phyloP scores from a whole-genome alignment of 441 rosid species.

The Populus hybrid region DNA sequence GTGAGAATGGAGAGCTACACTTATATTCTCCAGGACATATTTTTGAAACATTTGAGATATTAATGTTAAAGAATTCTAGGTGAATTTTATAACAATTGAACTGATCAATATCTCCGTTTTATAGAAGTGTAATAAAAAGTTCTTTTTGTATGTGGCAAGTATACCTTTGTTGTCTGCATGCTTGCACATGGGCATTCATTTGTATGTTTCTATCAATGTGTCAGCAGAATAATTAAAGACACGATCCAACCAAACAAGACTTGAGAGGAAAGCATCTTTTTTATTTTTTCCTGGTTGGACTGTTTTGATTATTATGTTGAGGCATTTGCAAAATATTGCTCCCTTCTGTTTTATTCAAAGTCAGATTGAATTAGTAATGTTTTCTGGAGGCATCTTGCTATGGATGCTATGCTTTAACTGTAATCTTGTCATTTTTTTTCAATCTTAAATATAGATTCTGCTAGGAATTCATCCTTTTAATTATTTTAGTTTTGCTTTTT shows the following conservation, averaged over 20 bases:
- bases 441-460: too few relatives aligned
- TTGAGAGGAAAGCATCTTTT: background rate
- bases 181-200: background rate
- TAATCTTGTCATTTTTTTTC: too few relatives aligned
- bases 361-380: too few relatives aligned
- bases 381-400: too few relatives aligned
- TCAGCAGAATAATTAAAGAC: background rate
- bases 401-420: too few relatives aligned
- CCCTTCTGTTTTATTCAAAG: too few relatives aligned
- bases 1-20: background rate
- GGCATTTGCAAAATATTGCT: too few relatives aligned
- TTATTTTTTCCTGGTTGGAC: background rate
- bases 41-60: background rate
- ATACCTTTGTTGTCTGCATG: background rate
- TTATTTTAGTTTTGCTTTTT: too few relatives aligned
- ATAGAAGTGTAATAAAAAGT: background rate
- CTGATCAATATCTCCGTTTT: background rate
- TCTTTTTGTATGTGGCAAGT: background rate
- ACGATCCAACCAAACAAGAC: background rate
- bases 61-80: background rate
- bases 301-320: background rate
- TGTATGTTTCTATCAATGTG: background rate
- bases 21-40: background rate
- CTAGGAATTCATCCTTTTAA: too few relatives aligned
- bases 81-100: background rate